These are phyloP conservation scores for Penicillium turbatum DNA, from an alignment of 495 filamentous ascomycete genomes.

Conservation along the genomic window DNA sequence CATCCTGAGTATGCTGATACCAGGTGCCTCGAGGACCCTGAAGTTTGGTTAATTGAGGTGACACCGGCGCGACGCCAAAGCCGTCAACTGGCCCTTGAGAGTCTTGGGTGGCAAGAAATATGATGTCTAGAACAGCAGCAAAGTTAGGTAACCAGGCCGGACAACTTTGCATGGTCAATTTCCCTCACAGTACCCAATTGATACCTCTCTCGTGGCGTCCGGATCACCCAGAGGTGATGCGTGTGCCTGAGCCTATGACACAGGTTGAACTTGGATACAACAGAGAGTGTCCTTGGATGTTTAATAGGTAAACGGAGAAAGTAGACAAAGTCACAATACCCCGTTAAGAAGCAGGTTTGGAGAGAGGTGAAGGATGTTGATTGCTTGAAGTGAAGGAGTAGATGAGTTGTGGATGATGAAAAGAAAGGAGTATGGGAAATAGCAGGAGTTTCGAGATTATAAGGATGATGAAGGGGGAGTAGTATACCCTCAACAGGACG, in stretches of 20 bases:
- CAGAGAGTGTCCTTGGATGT: neutral
- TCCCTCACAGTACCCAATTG: constrained; percentile 10
- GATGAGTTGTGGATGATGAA: neutral
- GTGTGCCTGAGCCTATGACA: neutral
- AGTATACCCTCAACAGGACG: neutral
- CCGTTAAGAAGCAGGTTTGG: neutral
- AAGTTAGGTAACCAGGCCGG: constrained; percentile 17
- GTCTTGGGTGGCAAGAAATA: constrained; percentile 9
- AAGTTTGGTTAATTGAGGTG: constrained; percentile 15
- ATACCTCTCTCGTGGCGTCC: neutral
- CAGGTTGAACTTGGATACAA: neutral
- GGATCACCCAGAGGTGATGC: neutral
- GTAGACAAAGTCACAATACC: neutral
- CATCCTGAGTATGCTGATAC: constrained; percentile 25
- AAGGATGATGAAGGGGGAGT: neutral
- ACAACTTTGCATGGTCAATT: neutral
- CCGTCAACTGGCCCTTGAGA: constrained; percentile 14
- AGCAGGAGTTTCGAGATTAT: neutral
- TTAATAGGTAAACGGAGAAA: neutral
- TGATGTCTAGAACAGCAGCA: constrained; percentile 13
- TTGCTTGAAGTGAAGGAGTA: neutral
- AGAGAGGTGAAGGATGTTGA: neutral
- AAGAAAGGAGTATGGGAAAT: neutral
- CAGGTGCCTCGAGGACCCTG: constrained; percentile 23
- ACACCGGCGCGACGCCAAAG: constrained; percentile 20